Evolutionary conservation across 1,284 basidiomycete species (phyloP).

Genomic region (Jaminaea rosea): DNA sequence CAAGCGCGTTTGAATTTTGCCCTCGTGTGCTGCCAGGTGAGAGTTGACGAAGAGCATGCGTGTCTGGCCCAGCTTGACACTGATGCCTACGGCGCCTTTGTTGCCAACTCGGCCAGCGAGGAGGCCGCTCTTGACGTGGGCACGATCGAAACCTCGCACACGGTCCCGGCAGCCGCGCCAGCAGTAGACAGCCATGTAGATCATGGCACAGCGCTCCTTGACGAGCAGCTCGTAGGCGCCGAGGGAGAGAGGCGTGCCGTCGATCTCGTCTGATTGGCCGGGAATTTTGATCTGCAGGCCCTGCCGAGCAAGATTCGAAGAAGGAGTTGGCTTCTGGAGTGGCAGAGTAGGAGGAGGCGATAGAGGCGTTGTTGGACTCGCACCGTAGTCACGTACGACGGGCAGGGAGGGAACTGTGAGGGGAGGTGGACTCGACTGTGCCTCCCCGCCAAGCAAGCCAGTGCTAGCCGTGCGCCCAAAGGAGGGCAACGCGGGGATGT

Average conservation of each 20-base stretch:
- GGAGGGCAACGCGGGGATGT: no score
- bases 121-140: constrained; percentile 70
- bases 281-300: constrained; percentile 4
- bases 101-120: constrained; percentile 77
- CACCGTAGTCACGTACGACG: no score
- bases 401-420: no score
- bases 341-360: background rate
- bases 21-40: constrained; percentile 59
- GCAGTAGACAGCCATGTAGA: constrained; percentile 56
- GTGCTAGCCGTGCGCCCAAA: no score
- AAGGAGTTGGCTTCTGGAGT: no score
- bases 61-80: constrained; percentile 62
- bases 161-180: constrained; percentile 36
- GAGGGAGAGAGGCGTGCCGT: constrained; percentile 21
- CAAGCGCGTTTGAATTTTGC: constrained; percentile 41
- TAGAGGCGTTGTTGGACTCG: no score
- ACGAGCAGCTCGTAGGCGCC: constrained; percentile 66
- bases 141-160: constrained; percentile 49
- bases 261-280: constrained; percentile 8
- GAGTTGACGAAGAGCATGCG: constrained; percentile 76
- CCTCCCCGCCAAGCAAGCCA: no score
- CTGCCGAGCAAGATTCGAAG: background rate
- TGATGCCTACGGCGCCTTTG: constrained; percentile 66
- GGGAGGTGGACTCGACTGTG: no score
- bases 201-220: constrained; percentile 64